phyloP scores from a whole-genome alignment of 2,329 filamentous ascomycete genomes.

The Alternaria consortialis region DNA sequence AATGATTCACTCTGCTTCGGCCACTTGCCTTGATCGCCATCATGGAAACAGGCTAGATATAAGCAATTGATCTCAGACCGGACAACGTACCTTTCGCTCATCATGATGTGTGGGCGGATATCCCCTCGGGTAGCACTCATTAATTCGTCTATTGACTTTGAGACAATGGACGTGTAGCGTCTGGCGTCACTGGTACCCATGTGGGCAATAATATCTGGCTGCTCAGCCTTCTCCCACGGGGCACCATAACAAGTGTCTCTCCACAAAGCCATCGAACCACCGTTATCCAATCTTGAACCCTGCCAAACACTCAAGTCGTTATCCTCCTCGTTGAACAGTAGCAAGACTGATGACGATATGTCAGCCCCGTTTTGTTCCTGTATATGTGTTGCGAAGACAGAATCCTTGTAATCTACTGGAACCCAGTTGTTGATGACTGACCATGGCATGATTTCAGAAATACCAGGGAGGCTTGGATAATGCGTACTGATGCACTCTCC shows the following conservation, averaged over 20 bases:
- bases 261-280: slow-evolving; percentile 21
- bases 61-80: not conserved
- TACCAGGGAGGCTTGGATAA: not conserved
- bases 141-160: not conserved
- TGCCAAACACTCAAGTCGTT: slow-evolving; percentile 14
- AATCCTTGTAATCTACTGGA: slow-evolving; percentile 9
- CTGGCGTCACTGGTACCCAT: slow-evolving; percentile 1
- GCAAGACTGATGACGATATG: not conserved
- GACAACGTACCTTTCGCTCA: slow-evolving; percentile 21
- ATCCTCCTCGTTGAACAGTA: slow-evolving; percentile 26
- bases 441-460: not conserved
- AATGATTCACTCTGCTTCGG: slow-evolving; percentile 4
- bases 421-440: not conserved
- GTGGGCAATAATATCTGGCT: not conserved
- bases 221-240: not conserved
- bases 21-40: slow-evolving; percentile 2
- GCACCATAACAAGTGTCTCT: slow-evolving; percentile 23
- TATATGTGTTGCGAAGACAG: slow-evolving; percentile 5
- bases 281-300: not conserved
- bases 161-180: not conserved
- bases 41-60: slow-evolving; percentile 18
- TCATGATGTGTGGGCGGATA: not conserved
- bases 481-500: slow-evolving; percentile 15
- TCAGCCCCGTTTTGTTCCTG: not conserved
- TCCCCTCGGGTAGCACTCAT: not conserved